Evolutionary conservation across 2,329 filamentous ascomycete genomes (phyloP).

Genomic region (Colletotrichum liriopes): DNA sequence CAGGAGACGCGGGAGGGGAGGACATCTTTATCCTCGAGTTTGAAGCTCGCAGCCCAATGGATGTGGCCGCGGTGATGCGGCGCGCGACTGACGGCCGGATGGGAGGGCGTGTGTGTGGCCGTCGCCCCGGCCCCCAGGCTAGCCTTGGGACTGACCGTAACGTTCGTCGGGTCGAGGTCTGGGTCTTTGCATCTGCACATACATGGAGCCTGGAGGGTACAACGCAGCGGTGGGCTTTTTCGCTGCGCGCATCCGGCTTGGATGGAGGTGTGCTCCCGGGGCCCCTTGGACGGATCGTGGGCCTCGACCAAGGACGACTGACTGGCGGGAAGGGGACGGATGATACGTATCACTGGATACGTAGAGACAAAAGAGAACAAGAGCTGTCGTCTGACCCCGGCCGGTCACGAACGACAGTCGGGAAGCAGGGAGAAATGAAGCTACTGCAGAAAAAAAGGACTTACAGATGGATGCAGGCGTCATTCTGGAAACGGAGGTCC

Average conservation of each 20-base stretch:
- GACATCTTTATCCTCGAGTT: constrained; percentile 42
- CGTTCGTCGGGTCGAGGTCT: constrained; percentile 20
- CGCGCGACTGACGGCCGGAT: constrained; percentile 39
- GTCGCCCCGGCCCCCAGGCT: constrained; percentile 13
- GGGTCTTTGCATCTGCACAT: constrained; percentile 13
- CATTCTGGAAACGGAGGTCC: constrained; percentile 10
- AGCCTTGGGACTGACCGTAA: constrained; percentile 28
- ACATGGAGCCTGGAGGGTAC: constrained; percentile 16
- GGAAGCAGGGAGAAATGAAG: neutral
- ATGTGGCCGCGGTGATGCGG: constrained; percentile 42
- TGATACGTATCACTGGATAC: constrained; percentile 1
- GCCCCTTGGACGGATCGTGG: constrained; percentile 34
- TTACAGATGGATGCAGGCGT: constrained; percentile 21
- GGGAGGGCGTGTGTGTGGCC: constrained; percentile 3
- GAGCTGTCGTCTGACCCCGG: neutral
- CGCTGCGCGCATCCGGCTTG: constrained; percentile 32
- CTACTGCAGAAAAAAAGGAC: constrained; percentile 18
- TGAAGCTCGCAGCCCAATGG: constrained; percentile 44
- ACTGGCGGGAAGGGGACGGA: neutral
- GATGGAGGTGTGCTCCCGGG: constrained; percentile 14
- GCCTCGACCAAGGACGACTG: constrained; percentile 18
- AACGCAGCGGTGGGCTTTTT: constrained; percentile 33
- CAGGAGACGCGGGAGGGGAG: constrained; percentile 39
- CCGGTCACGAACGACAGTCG: neutral
- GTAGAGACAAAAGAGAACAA: neutral